These are phyloP conservation scores for Sarocladium kiliense DNA, from an alignment of 2,329 filamentous ascomycete species.

Conservation along the genomic window DNA sequence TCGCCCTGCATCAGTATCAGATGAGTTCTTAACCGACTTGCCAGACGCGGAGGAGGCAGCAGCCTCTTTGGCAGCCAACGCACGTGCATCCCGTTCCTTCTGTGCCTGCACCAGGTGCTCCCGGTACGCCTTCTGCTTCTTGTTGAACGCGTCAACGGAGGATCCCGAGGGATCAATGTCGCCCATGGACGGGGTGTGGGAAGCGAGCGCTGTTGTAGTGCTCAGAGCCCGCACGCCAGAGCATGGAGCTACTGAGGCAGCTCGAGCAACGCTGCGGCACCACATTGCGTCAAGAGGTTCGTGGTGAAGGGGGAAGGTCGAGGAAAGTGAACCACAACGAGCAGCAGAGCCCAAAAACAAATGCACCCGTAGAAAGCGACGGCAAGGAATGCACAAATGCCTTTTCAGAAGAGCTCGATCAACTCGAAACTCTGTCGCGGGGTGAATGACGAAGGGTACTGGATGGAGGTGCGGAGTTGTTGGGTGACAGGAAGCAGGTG, in stretches of 20 bases:
- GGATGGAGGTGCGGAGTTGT: slow-evolving; percentile 6
- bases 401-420: slow-evolving; percentile 8
- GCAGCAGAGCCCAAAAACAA: slow-evolving; percentile 7
- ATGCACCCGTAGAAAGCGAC: neutral
- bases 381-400: slow-evolving; percentile 3
- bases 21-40: slow-evolving; percentile 33
- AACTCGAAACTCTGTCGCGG: slow-evolving; percentile 2
- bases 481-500: slow-evolving; percentile 1
- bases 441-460: neutral
- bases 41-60: slow-evolving; percentile 31
- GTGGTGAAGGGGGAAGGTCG: slow-evolving; percentile 10
- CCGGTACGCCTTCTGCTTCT: slow-evolving; percentile 81
- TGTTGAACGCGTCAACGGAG: slow-evolving; percentile 70
- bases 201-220: slow-evolving; percentile 40
- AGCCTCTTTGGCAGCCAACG: slow-evolving; percentile 35
- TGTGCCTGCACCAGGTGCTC: slow-evolving; percentile 71
- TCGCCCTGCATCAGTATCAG: slow-evolving; percentile 28
- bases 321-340: slow-evolving; percentile 9
- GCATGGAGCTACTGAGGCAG: slow-evolving; percentile 37
- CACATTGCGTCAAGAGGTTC: slow-evolving; percentile 39
- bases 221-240: slow-evolving; percentile 51
- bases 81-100: slow-evolving; percentile 84
- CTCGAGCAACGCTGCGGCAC: slow-evolving; percentile 44
- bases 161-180: slow-evolving; percentile 68
- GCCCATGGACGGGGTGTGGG: slow-evolving; percentile 68